Evolutionary conservation across 176 grass and related monocot genomes (phyloP).

Genomic region (Aegilops umbellulata): DNA sequence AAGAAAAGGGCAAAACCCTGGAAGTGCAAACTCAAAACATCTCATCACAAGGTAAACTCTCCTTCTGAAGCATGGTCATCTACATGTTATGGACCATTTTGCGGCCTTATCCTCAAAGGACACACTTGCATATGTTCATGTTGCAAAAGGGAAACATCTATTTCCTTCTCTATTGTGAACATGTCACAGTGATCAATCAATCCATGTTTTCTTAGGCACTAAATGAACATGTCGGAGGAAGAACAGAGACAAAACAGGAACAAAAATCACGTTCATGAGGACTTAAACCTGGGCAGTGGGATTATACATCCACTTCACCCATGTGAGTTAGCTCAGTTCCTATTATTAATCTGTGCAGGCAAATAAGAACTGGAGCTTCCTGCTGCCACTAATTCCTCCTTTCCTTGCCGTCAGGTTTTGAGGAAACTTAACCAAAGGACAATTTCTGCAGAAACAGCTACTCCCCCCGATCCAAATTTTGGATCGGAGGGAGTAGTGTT

Average conservation of each 20-base stretch:
- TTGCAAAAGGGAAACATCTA: not conserved
- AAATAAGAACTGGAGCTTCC: not conserved
- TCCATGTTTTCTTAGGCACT: not conserved
- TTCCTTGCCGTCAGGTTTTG: not conserved
- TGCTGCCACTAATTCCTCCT: not conserved
- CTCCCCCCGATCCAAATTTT: too few species aligned
- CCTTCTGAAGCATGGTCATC: not conserved
- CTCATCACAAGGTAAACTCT: not conserved
- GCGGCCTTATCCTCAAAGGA: not conserved
- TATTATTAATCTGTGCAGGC: not conserved
- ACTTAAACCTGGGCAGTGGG: not conserved
- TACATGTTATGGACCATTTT: not conserved
- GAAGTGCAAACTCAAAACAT: constrained; percentile 1
- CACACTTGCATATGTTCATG: not conserved
- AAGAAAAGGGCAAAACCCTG: not conserved
- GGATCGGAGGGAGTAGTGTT: too few species aligned
- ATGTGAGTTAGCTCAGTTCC: not conserved
- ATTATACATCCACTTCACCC: not conserved
- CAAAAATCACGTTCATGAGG: not conserved
- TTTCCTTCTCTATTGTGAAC: not conserved
- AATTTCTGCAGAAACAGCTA: too few species aligned
- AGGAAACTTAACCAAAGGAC: not conserved
- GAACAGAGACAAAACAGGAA: not conserved
- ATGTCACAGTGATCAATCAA: not conserved
- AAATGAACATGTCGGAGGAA: not conserved